Base-by-base conservation (phyloP, 2,329 filamentous ascomycete species). In the Talaromyces piceae region DNA sequence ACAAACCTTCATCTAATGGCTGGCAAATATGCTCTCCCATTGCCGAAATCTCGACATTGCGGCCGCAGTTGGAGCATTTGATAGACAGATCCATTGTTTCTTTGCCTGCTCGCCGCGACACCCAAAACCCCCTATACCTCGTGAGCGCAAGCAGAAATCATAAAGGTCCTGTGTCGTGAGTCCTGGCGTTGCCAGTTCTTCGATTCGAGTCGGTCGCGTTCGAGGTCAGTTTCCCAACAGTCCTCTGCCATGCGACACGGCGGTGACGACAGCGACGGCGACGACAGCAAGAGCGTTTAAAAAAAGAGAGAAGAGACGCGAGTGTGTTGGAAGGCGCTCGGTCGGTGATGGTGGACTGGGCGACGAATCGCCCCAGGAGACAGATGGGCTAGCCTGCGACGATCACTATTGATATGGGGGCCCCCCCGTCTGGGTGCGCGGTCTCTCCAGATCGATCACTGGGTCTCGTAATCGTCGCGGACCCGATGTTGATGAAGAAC, bases 21-120 rank as follows among this genome's bases (percentile, higher is more conserved):
- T 43, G 22, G 68, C 90, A 95, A 55, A 88, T 67, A 73, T 95
- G 90, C 56, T 94, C 88, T 55, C 88, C 88, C 84, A 95, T 87
- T 67, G 84, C 75, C 37, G 86, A 85, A 59, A 95, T 93, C 64
- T 91, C 85, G 54, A 95, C 87, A 61, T 91, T 81, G 37, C 74
- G 69, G 37, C 82, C 81, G 66, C 89, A 95, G 72, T 78, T 83
- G 49, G 89, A 94, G 71, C 89, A 95, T 77, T 91, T 95, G 71
- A 95, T 87, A 22, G 83, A 83, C 4, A 82, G 78, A 63, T 83
- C 77, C 60, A 75, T 37, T 75, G 51, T 64, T n/a, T n/a, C n/a
- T n/a, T n/a, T n/a, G n/a, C n/a, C n/a, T 54, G 22, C 31, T 57
- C 47, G 64, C 63, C 63, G 69, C 70, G 56, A n/a, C n/a, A n/a